Conservation (phyloP, 495 filamentous ascomycete species). For the Daldinia vernicosa region DNA sequence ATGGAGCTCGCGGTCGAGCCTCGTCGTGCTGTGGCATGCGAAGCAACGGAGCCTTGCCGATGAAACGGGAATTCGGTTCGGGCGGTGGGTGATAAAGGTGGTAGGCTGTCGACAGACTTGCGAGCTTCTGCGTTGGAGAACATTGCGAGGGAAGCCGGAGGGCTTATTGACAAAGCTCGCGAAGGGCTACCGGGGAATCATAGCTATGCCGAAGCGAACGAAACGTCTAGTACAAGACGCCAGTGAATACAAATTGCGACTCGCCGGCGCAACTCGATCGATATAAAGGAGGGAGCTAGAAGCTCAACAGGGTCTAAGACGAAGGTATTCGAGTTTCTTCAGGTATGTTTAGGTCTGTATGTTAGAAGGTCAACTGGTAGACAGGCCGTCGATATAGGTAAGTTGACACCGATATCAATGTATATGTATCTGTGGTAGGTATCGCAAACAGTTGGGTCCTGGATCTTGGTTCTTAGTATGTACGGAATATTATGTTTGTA, state of each 20-base stretch:
- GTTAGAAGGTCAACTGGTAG: background rate
- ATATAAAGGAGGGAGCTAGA: conserved; percentile 2
- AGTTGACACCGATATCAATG: background rate
- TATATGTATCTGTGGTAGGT: background rate
- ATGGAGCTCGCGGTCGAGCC: conserved; percentile 86
- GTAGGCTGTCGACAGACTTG: conserved; percentile 75
- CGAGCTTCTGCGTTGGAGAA: conserved; percentile 68
- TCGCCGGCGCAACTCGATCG: conserved; percentile 23
- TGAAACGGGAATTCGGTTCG: conserved; percentile 70
- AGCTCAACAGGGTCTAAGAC: background rate
- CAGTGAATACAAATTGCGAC: conserved; percentile 17
- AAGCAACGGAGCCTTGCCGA: conserved; percentile 44
- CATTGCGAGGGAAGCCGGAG: conserved; percentile 59
- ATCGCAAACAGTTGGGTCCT: conserved; percentile 8
- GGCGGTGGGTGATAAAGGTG: conserved; percentile 60
- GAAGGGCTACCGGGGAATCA: conserved; percentile 48
- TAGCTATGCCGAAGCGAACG: conserved; percentile 39
- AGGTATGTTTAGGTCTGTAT: background rate
- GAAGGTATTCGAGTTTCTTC: background rate
- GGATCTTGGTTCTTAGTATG: no score
- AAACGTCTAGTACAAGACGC: conserved; percentile 28
- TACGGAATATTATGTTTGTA: no score
- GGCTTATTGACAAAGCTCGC: conserved; percentile 46
- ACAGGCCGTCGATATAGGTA: background rate
- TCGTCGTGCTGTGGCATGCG: conserved; percentile 59